Evolutionary conservation across 768 basidiomycete species (phyloP).

Genomic region (Pleurotus ostreatus): DNA sequence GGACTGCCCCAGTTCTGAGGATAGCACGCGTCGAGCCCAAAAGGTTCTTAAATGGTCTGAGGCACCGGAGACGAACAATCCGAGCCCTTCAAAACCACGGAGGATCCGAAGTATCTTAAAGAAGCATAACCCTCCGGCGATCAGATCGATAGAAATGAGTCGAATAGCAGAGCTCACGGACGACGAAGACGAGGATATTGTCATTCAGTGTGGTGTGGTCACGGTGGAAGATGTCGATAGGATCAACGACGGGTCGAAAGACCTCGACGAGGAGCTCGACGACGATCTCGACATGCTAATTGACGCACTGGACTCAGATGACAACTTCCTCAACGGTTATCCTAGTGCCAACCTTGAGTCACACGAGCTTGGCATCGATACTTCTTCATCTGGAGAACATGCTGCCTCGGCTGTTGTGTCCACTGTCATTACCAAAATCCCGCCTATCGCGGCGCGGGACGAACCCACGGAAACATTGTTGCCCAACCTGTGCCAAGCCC

Average conservation of each 20-base stretch:
- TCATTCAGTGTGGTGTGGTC: background rate
- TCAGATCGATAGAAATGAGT: slow-evolving; percentile 5
- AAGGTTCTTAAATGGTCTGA: slow-evolving; percentile 8
- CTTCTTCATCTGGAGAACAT: background rate
- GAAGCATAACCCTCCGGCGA: slow-evolving; percentile 5
- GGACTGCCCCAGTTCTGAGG: background rate
- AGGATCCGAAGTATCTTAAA: slow-evolving; percentile 3
- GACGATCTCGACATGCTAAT: slow-evolving; percentile 7
- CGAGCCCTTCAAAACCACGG: background rate
- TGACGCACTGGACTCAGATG: slow-evolving; percentile 5
- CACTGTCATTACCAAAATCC: background rate
- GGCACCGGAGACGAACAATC: background rate
- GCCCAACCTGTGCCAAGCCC: background rate
- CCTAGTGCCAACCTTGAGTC: background rate
- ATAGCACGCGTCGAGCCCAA: background rate
- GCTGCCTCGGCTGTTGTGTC: background rate
- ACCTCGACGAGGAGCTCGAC: slow-evolving; percentile 1
- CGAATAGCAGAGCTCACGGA: slow-evolving; percentile 8
- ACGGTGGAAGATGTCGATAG: slow-evolving; percentile 2
- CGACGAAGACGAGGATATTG: background rate
- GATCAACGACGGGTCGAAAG: slow-evolving; percentile 4
- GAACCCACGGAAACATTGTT: background rate
- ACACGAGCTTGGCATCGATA: no score
- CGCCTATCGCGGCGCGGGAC: background rate
- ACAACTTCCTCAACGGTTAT: slow-evolving; percentile 5